phyloP scores from a whole-genome alignment of 2,329 filamentous ascomycete species.

The Calonectria pseudoreteaudii region DNA sequence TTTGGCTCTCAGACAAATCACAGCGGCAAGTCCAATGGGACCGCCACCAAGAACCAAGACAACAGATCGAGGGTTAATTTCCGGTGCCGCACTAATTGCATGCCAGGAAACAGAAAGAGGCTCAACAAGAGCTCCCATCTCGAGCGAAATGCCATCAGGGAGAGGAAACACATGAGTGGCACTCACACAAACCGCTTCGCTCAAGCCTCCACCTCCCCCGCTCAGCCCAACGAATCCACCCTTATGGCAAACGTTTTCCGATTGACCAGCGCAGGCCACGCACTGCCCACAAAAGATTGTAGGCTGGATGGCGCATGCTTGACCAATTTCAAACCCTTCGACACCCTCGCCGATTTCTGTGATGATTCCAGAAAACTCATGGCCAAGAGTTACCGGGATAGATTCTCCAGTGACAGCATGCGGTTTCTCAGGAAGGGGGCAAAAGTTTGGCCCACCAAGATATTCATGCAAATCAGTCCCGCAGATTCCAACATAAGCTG shows the following conservation, averaged over 20 bases:
- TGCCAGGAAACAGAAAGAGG: slow-evolving; percentile 61
- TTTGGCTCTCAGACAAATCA: slow-evolving; percentile 57
- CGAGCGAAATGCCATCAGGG: slow-evolving; percentile 60
- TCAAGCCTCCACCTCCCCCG: slow-evolving; percentile 66
- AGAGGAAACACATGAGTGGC: slow-evolving; percentile 61
- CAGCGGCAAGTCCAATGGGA: slow-evolving; percentile 61
- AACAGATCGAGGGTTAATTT: slow-evolving; percentile 55
- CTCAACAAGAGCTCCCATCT: slow-evolving; percentile 66
- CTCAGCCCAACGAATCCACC: slow-evolving; percentile 48
- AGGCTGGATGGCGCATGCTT: slow-evolving; percentile 70
- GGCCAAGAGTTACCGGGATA: slow-evolving; percentile 71
- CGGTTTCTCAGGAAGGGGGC: slow-evolving; percentile 57
- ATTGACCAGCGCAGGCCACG: slow-evolving; percentile 62
- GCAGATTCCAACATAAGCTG: slow-evolving; percentile 62
- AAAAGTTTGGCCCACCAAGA: slow-evolving; percentile 48
- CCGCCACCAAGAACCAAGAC: slow-evolving; percentile 63
- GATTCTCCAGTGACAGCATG: slow-evolving; percentile 69
- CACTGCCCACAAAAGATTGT: slow-evolving; percentile 69
- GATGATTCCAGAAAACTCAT: slow-evolving; percentile 73
- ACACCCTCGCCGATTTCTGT: slow-evolving; percentile 67
- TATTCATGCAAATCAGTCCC: slow-evolving; percentile 51
- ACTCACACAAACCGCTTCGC: slow-evolving; percentile 65
- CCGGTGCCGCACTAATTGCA: slow-evolving; percentile 58
- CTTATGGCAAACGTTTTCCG: slow-evolving; percentile 69
- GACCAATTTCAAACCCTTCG: slow-evolving; percentile 60